Conservation (phyloP, 306 rosid genomes). For the Ormosia emarginata region DNA sequence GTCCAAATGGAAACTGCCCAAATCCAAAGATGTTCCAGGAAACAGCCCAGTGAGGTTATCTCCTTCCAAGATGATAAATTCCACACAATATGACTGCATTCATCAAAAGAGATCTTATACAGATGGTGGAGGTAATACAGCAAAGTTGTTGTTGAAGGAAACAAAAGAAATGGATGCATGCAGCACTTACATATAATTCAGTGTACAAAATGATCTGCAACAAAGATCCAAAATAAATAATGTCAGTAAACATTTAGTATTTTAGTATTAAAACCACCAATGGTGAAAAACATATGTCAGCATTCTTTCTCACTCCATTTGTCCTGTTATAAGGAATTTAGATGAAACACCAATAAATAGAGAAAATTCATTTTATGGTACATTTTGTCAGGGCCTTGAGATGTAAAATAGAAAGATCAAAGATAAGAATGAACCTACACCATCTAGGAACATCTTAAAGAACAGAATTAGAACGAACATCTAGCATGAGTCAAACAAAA, state of each 20-base stretch:
- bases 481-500: not conserved
- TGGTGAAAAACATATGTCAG: not conserved
- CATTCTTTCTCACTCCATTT: not conserved
- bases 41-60: conserved; percentile 74
- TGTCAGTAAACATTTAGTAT: conserved; percentile 17
- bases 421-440: not conserved
- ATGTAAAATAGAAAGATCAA: not conserved
- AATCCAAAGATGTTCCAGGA: conserved; percentile 63
- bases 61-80: conserved; percentile 80
- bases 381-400: not conserved
- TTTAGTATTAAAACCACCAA: not conserved
- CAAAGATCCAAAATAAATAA: conserved; percentile 14
- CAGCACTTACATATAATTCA: conserved; percentile 75
- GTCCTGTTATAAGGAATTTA: not conserved
- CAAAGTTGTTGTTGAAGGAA: not conserved
- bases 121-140: not conserved
- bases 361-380: not conserved
- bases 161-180: not conserved
- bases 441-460: not conserved
- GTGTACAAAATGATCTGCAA: conserved; percentile 68
- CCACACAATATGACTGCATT: conserved; percentile 73
- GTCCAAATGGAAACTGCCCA: conserved; percentile 45
- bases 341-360: not conserved
- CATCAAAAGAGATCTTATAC: not conserved
- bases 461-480: not conserved